Percentiles rank a stretch among this genome's conserved stretches.
Conservation (phyloP, 257 asterid genomes). For the Hygrophila difformis region DNA sequence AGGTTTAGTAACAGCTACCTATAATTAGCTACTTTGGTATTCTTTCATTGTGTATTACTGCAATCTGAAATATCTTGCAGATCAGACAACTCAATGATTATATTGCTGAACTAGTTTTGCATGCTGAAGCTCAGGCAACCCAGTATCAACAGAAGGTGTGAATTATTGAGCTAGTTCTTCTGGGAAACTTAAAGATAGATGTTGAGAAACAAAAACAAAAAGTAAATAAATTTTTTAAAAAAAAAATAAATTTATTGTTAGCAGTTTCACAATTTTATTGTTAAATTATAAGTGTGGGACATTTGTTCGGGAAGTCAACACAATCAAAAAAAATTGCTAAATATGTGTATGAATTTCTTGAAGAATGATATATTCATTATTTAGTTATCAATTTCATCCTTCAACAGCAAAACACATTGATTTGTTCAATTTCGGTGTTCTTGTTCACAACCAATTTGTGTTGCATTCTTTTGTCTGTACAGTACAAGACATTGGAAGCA, state of each 20-base stretch:
- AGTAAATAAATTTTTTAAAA: too few species aligned
- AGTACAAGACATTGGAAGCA: constrained; percentile 80
- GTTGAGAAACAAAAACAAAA: not conserved
- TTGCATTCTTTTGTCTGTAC: constrained; percentile 24
- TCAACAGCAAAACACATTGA: constrained; percentile 3
- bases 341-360: too few species aligned
- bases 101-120: constrained; percentile 68
- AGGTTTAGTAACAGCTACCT: constrained; percentile 32
- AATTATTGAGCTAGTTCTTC: constrained; percentile 16
- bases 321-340: too few species aligned
- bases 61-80: constrained; percentile 31
- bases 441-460: not conserved
- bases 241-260: too few species aligned
- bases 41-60: constrained; percentile 11
- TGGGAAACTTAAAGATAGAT: constrained; percentile 1
- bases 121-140: constrained; percentile 83
- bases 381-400: constrained; percentile 7
- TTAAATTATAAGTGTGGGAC: too few species aligned
- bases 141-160: constrained; percentile 90
- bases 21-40: constrained; percentile 3
- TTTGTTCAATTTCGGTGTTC: constrained; percentile 8
- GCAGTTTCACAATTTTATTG: too few species aligned
- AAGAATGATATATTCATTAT: too few species aligned
- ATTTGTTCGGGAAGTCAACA: too few species aligned
- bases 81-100: constrained; percentile 56